These are phyloP conservation scores for Rosa hybrid DNA, from an alignment of 331 rosid genomes.

Conservation along the genomic window DNA sequence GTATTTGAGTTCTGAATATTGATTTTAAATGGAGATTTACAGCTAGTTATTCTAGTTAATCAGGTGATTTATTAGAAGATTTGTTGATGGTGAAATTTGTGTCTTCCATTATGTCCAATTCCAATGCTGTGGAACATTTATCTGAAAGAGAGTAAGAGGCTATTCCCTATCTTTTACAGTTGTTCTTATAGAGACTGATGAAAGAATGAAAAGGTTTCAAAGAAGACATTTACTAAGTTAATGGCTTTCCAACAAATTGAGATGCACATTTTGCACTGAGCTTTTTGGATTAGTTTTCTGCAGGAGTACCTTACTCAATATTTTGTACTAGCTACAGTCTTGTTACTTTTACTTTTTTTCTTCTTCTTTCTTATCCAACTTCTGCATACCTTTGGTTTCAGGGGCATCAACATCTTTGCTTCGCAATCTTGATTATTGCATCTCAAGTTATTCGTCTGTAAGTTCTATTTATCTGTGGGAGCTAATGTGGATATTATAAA, in stretches of 20 bases:
- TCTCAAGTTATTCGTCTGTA: conserved; percentile 86
- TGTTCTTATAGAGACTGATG: not conserved
- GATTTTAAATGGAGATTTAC: not conserved
- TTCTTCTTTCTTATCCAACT: not conserved
- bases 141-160: not conserved
- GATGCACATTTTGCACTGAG: not conserved
- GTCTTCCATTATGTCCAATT: not conserved
- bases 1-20: not conserved
- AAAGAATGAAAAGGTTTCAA: not conserved
- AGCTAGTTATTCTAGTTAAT: not conserved
- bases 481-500: not conserved
- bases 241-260: not conserved
- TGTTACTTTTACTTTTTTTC: not conserved
- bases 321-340: not conserved
- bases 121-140: not conserved
- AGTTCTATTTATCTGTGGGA: conserved; percentile 43
- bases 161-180: not conserved
- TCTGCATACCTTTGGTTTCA: conserved; percentile 34
- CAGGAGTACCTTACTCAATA: not conserved
- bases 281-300: not conserved
- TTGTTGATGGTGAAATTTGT: not conserved
- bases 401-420: conserved; percentile 87
- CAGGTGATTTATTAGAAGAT: not conserved
- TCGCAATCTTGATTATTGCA: conserved; percentile 87
- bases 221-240: not conserved